phyloP scores from a whole-genome alignment of 1,284 basidiomycete genomes.

The Leccinum pseudoinsigne region DNA sequence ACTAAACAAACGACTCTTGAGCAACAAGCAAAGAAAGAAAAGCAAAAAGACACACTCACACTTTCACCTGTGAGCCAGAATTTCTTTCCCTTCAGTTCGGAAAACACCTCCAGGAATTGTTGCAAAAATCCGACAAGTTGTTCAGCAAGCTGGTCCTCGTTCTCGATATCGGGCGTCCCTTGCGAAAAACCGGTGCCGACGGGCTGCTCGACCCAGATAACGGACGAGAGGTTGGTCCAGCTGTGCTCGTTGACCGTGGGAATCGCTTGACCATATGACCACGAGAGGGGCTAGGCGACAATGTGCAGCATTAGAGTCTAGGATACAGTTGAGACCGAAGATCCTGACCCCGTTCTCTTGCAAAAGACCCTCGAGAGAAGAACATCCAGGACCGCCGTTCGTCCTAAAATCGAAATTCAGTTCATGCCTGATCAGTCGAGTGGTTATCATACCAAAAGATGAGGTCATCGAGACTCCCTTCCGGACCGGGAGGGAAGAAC shows the following conservation, averaged over 20 bases:
- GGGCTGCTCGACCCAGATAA: conserved; percentile 85
- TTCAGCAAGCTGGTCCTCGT: conserved; percentile 63
- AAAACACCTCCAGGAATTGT: conserved; percentile 74
- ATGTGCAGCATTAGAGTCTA: not conserved
- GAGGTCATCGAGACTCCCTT: conserved; percentile 68
- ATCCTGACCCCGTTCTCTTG: conserved; percentile 80
- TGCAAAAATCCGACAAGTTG: conserved; percentile 56
- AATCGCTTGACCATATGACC: conserved; percentile 64
- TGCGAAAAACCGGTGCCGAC: conserved; percentile 82
- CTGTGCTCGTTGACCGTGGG: conserved; percentile 70
- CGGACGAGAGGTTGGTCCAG: conserved; percentile 80
- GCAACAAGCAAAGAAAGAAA: not conserved
- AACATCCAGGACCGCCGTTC: conserved; percentile 61
- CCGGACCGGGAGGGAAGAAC: conserved; percentile 80
- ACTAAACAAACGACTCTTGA: conserved; percentile 35
- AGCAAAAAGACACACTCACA: conserved; percentile 40
- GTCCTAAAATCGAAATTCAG: conserved; percentile 38
- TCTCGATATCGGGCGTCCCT: conserved; percentile 68
- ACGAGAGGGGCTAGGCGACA: conserved; percentile 56
- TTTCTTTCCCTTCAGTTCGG: conserved; percentile 68
- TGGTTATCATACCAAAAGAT: conserved; percentile 58
- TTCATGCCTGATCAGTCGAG: not conserved
- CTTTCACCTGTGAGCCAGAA: conserved; percentile 71
- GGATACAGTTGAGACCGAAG: not conserved
- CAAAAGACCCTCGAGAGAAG: conserved; percentile 73